Base-by-base conservation (phyloP, 306 rosid species). In the Vigna hirtella region DNA sequence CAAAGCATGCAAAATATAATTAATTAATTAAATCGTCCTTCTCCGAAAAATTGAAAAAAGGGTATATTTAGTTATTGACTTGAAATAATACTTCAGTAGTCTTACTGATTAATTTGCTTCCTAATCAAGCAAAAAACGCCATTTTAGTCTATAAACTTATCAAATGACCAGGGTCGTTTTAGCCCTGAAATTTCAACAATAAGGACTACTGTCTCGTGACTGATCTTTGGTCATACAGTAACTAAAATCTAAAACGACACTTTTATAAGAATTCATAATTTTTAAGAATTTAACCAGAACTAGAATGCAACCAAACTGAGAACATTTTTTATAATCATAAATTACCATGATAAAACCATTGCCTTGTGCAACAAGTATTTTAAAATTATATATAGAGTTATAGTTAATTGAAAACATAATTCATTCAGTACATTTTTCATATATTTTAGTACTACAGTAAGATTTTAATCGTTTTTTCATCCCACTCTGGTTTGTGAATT, bases 1-100 rank as follows among this genome's bases (percentile, higher is more conserved):
- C 5, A 24, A 69, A 56, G 72, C 52, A 70, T 30, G 72, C 76
- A 45, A 9, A 17, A 28, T 53, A 70, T 55, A 18, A 66, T 80
- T 12, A 52, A 62, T 15, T 70, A 61, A 7, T 32, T 65, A 5
- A 53, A 64, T 34, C 32, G 7, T 18, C 3, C 48, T 66, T 56
- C 11, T 62, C 43, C 13, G 26, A 56, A 36, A 9, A 20, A 5
- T 11, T 12, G 45, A 0, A 40, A 28, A 59, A 9, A 53, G 20
- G 13, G 28, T 53, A 53, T 18, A 17, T 5, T 7, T 8, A 53
- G 26, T 18, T 18, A 53, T 17, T 52, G 3, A 53, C 2, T 53
- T 55, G 9, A 24, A 55, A 55, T 55, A 55, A 55, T 55, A 17
- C 38, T 34, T 5, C 30, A 55, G 2, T 10, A 17, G 20, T 34